Evolutionary conservation across 306 rosid species (phyloP).

Genomic region (Psophocarpus tetragonolobus): DNA sequence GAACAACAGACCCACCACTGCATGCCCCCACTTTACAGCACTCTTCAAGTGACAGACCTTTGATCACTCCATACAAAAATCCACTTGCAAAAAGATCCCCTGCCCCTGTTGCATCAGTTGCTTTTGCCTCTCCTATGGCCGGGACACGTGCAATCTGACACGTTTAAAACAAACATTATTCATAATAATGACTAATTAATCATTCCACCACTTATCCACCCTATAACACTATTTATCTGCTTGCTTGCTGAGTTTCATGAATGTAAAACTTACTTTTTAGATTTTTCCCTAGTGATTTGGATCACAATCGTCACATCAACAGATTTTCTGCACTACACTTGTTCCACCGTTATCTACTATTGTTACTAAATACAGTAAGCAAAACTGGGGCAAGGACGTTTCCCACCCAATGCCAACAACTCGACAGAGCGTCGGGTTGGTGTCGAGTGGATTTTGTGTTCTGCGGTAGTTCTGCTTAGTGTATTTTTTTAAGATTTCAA

Average conservation of each 20-base stretch:
- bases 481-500: no score
- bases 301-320: not conserved
- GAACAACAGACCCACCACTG: slow-evolving; percentile 83
- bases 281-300: no score
- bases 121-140: slow-evolving; percentile 68
- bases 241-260: slow-evolving; percentile 4
- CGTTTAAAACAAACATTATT: not conserved
- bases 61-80: slow-evolving; percentile 76
- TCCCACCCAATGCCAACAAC: no score
- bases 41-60: slow-evolving; percentile 68
- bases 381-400: no score
- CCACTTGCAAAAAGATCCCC: slow-evolving; percentile 95
- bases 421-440: no score
- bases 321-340: not conserved
- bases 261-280: not conserved
- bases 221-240: not conserved
- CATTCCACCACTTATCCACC: not conserved
- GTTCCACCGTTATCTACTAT: not conserved
- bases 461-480: no score
- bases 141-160: slow-evolving; percentile 68
- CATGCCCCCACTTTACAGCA: slow-evolving; percentile 88
- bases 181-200: not conserved
- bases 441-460: no score
- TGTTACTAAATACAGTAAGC: no score
- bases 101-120: slow-evolving; percentile 82